Evolutionary conservation across 2,329 filamentous ascomycete species (phyloP).

Genomic region (Cladophialophora carrionii): DNA sequence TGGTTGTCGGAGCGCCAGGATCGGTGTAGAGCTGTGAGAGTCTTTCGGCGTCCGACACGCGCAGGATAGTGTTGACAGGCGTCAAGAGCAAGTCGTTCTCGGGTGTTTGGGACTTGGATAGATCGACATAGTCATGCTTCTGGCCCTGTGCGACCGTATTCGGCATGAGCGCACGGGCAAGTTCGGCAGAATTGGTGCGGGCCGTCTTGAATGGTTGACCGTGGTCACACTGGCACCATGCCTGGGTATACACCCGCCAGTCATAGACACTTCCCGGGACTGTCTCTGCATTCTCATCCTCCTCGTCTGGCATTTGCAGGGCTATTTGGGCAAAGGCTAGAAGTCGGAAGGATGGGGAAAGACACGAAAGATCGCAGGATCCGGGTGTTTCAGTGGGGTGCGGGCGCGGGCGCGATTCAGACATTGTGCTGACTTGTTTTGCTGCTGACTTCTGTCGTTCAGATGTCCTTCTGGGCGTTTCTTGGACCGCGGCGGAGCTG

Average conservation of each 20-base stretch:
- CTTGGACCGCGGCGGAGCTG: not conserved
- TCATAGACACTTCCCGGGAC: slow-evolving; percentile 28
- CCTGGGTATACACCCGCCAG: slow-evolving; percentile 21
- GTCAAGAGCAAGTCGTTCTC: slow-evolving; percentile 25
- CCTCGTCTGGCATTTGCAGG: slow-evolving; percentile 26
- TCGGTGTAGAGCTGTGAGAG: slow-evolving; percentile 12
- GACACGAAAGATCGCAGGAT: slow-evolving; percentile 31
- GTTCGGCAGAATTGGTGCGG: slow-evolving; percentile 27
- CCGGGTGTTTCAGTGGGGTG: not conserved
- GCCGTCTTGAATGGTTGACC: not conserved
- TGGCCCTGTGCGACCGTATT: slow-evolving; percentile 25
- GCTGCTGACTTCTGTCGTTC: not conserved
- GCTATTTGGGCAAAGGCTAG: slow-evolving; percentile 34
- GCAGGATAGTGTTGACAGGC: slow-evolving; percentile 35
- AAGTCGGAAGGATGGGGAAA: slow-evolving; percentile 25
- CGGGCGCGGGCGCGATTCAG: not conserved
- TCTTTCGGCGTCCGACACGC: slow-evolving; percentile 25
- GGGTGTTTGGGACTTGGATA: slow-evolving; percentile 13
- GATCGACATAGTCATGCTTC: slow-evolving; percentile 18
- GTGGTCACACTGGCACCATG: slow-evolving; percentile 26
- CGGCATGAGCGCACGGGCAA: slow-evolving; percentile 28
- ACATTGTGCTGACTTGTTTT: not conserved
- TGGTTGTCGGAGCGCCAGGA: not conserved
- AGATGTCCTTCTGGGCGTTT: slow-evolving; percentile 1
- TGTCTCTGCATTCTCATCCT: slow-evolving; percentile 27